phyloP scores from a whole-genome alignment of 495 filamentous ascomycete genomes.

The Cudoniella acicularis region DNA sequence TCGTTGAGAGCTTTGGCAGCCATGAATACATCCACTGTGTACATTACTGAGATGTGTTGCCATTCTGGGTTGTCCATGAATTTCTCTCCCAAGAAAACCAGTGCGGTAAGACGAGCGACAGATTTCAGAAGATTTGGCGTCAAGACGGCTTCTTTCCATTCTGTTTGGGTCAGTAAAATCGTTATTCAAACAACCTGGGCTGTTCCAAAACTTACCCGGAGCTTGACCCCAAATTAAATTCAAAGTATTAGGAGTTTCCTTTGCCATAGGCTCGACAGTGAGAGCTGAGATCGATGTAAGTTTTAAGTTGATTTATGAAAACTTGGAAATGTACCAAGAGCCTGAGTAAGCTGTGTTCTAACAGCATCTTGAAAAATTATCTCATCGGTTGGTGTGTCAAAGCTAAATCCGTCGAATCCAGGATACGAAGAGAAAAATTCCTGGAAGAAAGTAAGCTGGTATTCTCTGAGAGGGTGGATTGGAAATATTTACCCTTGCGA shows the following conservation, averaged over 20 bases:
- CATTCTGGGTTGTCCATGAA: slow-evolving; percentile 42
- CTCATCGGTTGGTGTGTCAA: slow-evolving; percentile 32
- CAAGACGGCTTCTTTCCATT: slow-evolving; percentile 27
- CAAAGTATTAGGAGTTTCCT: slow-evolving; percentile 37
- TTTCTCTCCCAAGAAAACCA: slow-evolving; percentile 42
- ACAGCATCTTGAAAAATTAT: slow-evolving; percentile 25
- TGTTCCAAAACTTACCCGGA: slow-evolving; percentile 19
- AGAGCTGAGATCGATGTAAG: slow-evolving; percentile 29
- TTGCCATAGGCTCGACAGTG: slow-evolving; percentile 34
- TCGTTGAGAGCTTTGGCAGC: slow-evolving; percentile 31
- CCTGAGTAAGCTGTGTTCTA: slow-evolving; percentile 44
- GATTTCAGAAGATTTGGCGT: slow-evolving; percentile 28
- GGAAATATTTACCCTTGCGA: slow-evolving; percentile 31
- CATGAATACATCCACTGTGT: slow-evolving; percentile 35
- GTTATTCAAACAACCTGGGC: background rate
- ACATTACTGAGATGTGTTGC: slow-evolving; percentile 40
- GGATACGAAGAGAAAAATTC: slow-evolving; percentile 43
- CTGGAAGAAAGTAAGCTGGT: no score
- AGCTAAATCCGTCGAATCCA: slow-evolving; percentile 44
- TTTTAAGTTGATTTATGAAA: background rate
- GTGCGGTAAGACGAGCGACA: slow-evolving; percentile 43
- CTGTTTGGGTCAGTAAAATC: no score
- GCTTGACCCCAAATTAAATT: slow-evolving; percentile 32
- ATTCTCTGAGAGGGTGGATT: no score
- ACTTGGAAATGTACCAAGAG: slow-evolving; percentile 35